Evolutionary conservation across 139 green algal genomes (phyloP).

Genomic region (Pleodorina starrii): DNA sequence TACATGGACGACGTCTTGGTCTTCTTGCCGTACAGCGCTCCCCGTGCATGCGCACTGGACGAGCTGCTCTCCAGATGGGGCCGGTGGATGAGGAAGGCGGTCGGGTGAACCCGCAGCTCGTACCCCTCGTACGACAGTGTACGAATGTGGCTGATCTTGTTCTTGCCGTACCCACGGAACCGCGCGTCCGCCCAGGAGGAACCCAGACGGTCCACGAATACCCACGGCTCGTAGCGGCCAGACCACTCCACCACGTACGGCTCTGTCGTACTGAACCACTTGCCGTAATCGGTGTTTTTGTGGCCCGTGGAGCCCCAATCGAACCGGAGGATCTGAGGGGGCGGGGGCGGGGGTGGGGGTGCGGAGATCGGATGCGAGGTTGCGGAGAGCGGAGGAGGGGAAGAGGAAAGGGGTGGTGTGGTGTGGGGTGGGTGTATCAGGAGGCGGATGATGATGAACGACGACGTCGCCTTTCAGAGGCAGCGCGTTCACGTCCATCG

Average conservation of each 20-base stretch:
- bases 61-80: background rate
- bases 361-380: too few species aligned
- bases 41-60: background rate
- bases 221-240: conserved; percentile 53
- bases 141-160: conserved; percentile 64
- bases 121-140: conserved; percentile 43
- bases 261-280: conserved; percentile 26
- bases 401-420: too few species aligned
- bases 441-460: too few species aligned
- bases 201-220: conserved; percentile 44
- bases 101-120: conserved; percentile 6
- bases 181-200: conserved; percentile 54
- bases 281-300: conserved; percentile 49
- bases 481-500: too few species aligned
- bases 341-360: too few species aligned
- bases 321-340: conserved; percentile 15
- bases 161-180: conserved; percentile 60
- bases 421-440: too few species aligned
- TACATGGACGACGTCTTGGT: conserved; percentile 47
- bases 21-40: conserved; percentile 3
- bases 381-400: too few species aligned
- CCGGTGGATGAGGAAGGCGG: conserved; percentile 34
- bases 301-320: conserved; percentile 46
- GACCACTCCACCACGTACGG: conserved; percentile 50
- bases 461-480: too few species aligned